Evolutionary conservation across 2,329 filamentous ascomycete genomes (phyloP).

Genomic region (Colletotrichum sp.): DNA sequence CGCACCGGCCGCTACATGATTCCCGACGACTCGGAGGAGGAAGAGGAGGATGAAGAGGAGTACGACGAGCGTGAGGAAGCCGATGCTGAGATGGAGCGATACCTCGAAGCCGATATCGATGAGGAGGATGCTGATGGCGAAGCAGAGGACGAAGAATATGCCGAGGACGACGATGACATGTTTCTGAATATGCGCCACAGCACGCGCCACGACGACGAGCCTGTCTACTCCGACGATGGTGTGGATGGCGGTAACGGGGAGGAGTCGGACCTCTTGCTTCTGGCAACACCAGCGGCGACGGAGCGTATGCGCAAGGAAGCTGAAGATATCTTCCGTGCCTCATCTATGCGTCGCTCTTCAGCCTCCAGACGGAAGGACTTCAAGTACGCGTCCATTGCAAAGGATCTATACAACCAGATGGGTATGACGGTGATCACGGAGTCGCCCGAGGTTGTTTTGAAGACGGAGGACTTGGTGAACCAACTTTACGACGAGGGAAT

Average conservation of each 20-base stretch:
- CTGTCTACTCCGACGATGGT: constrained; percentile 26
- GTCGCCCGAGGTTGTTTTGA: constrained; percentile 72
- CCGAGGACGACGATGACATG: constrained; percentile 49
- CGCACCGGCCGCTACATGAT: constrained; percentile 25
- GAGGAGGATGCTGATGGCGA: constrained; percentile 39
- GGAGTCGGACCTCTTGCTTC: constrained; percentile 58
- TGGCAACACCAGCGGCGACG: constrained; percentile 60
- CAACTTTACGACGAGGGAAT: constrained; percentile 69
- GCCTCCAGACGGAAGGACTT: constrained; percentile 58
- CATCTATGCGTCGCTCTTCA: constrained; percentile 48
- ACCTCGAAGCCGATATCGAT: constrained; percentile 37
- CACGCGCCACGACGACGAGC: constrained; percentile 32
- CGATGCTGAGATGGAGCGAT: constrained; percentile 40
- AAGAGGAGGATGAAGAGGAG: constrained; percentile 32
- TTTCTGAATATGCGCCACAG: constrained; percentile 51
- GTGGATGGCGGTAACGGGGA: constrained; percentile 29
- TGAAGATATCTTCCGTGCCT: constrained; percentile 60
- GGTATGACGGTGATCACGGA: constrained; percentile 69
- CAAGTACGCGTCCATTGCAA: constrained; percentile 73
- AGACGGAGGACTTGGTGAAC: constrained; percentile 74
- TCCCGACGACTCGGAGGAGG: constrained; percentile 34
- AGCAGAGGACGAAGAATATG: constrained; percentile 42
- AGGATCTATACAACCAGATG: constrained; percentile 67
- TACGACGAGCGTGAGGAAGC: constrained; percentile 30
- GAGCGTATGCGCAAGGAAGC: constrained; percentile 59